A percentile compares a stretch with the other conserved stretches of the same genome.
These are phyloP conservation scores for Ogataea siamensis DNA, from an alignment of 805 yeast species.

Conservation along the genomic window DNA sequence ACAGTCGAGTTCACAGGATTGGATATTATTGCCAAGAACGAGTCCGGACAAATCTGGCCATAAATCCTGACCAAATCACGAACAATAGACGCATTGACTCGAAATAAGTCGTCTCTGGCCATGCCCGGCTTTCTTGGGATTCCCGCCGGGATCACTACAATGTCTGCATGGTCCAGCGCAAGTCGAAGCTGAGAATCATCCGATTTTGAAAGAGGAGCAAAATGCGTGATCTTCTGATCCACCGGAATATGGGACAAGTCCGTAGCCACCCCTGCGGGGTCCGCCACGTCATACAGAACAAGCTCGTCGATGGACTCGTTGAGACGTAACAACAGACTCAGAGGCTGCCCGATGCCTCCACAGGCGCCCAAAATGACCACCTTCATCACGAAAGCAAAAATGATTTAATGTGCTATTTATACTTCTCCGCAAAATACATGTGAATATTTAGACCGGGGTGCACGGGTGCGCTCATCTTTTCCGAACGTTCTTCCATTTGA, in stretches of 20 bases:
- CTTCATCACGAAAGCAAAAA: slow-evolving; percentile 6
- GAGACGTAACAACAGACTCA: slow-evolving; percentile 74
- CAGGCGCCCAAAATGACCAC: slow-evolving; percentile 83
- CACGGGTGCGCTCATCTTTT: slow-evolving; percentile 40
- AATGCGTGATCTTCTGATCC: slow-evolving; percentile 40
- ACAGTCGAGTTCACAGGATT: slow-evolving; percentile 63
- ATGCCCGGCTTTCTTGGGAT: slow-evolving; percentile 64
- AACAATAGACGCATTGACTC: slow-evolving; percentile 53
- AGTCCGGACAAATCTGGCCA: slow-evolving; percentile 47
- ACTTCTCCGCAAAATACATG: slow-evolving; percentile 8
- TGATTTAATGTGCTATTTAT: background rate
- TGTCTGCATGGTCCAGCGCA: slow-evolving; percentile 44
- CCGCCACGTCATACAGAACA: slow-evolving; percentile 80
- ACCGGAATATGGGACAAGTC: slow-evolving; percentile 77
- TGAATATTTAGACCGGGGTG: slow-evolving; percentile 2
- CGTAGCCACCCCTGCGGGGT: slow-evolving; percentile 82
- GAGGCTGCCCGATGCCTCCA: slow-evolving; percentile 93
- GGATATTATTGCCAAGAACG: slow-evolving; percentile 52
- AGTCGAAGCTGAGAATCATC: slow-evolving; percentile 30
- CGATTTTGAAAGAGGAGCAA: slow-evolving; percentile 36
- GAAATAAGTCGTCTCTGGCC: slow-evolving; percentile 61
- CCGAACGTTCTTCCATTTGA: slow-evolving; percentile 83
- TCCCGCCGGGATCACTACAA: slow-evolving; percentile 59
- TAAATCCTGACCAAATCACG: slow-evolving; percentile 48
- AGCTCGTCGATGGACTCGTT: slow-evolving; percentile 59